Evolutionary conservation across 805 yeast species (phyloP).

Genomic region (Nakazawaea peltata): DNA sequence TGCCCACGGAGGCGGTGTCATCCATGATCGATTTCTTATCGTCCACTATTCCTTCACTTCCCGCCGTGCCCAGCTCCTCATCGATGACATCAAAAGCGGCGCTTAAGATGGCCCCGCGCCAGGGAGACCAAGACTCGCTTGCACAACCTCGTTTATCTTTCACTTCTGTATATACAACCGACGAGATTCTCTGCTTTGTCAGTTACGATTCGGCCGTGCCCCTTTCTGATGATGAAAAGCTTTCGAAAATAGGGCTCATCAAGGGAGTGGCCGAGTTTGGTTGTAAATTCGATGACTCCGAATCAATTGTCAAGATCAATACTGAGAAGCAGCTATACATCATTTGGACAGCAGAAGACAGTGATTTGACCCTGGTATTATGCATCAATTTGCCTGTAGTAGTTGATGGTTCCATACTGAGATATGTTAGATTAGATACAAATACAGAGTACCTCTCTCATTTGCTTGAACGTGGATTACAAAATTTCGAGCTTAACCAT

Average conservation of each 20-base stretch:
- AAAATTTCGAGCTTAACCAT: conserved; percentile 1
- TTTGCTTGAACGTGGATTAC: not conserved
- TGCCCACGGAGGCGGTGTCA: too few species aligned
- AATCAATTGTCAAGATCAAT: conserved; percentile 3
- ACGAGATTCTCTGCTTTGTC: too few species aligned
- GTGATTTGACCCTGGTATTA: not conserved
- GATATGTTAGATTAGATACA: not conserved
- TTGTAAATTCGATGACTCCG: conserved; percentile 4
- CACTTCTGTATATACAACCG: too few species aligned
- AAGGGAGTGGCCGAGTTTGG: conserved; percentile 8
- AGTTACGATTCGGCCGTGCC: too few species aligned
- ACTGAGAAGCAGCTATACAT: conserved; percentile 7
- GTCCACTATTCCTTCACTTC: too few species aligned
- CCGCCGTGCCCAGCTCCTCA: too few species aligned
- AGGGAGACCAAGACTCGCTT: too few species aligned
- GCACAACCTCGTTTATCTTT: too few species aligned
- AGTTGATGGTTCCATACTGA: too few species aligned
- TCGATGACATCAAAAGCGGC: too few species aligned
- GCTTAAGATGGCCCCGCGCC: too few species aligned
- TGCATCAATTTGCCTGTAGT: conserved; percentile 1
- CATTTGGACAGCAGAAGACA: not conserved
- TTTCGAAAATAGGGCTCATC: conserved; percentile 8
- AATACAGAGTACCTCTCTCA: conserved; percentile 1
- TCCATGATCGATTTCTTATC: too few species aligned
- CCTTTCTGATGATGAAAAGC: not conserved